Evolutionary conservation across 148 eudicot genomes (phyloP).

Genomic region (Rhododendron ferrugineum): DNA sequence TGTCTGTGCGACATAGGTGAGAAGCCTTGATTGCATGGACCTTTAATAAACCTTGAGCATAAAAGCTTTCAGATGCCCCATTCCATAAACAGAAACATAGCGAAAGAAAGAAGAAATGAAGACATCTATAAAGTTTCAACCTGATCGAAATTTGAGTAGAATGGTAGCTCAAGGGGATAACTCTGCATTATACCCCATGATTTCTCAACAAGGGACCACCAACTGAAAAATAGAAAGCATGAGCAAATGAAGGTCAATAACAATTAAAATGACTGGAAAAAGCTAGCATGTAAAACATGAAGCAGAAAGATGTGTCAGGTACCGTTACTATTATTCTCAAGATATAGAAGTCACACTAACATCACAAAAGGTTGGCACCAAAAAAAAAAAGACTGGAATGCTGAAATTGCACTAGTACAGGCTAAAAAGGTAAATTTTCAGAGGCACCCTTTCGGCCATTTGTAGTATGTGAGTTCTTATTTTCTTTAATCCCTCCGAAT

Average conservation of each 20-base stretch:
- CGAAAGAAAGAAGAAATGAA: not conserved
- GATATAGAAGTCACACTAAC: not conserved
- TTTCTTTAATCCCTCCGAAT: not conserved
- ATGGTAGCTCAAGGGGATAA: constrained; percentile 46
- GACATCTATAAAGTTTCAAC: constrained; percentile 19
- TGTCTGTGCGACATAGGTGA: no score
- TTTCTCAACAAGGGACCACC: constrained; percentile 63
- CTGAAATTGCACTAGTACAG: not conserved
- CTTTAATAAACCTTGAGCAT: constrained; percentile 12
- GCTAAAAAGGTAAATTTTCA: not conserved
- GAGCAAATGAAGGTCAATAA: constrained; percentile 1
- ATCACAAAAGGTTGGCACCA: not conserved
- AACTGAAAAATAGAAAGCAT: constrained; percentile 31
- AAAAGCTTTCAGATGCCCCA: constrained; percentile 34
- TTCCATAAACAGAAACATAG: constrained; percentile 12
- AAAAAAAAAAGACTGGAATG: not conserved
- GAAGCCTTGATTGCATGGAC: not conserved
- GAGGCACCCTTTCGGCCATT: not conserved
- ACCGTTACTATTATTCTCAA: not conserved
- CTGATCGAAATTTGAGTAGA: constrained; percentile 65
- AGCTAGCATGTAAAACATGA: not conserved
- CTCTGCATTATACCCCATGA: constrained; percentile 55
- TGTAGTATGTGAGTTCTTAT: not conserved
- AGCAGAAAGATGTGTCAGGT: not conserved
- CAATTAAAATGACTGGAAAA: not conserved